phyloP scores from a whole-genome alignment of 2,329 filamentous ascomycete species.

The Emmonsiellopsis sp. region DNA sequence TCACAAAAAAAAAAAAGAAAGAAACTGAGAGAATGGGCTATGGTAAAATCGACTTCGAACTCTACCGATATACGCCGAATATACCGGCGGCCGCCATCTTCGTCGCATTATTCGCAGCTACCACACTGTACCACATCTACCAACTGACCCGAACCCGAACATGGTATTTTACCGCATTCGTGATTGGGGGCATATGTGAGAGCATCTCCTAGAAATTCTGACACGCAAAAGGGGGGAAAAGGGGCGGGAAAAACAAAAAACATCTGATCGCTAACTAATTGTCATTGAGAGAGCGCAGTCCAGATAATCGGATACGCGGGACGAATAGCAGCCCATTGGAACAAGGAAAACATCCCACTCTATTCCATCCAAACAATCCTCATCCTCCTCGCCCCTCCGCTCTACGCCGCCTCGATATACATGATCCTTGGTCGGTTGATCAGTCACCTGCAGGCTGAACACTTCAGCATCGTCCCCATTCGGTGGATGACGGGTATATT shows the following conservation, averaged over 20 bases:
- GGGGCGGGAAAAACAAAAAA: no score
- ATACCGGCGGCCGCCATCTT: constrained; percentile 36
- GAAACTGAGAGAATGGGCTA: no score
- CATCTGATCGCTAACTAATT: background rate
- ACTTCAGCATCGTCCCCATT: constrained; percentile 14
- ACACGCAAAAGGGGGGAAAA: no score
- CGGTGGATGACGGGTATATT: constrained; percentile 23
- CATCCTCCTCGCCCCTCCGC: constrained; percentile 22
- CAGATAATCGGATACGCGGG: constrained; percentile 11
- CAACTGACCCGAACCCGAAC: constrained; percentile 32
- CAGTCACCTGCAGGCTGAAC: constrained; percentile 13
- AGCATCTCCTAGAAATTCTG: background rate
- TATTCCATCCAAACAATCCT: constrained; percentile 23
- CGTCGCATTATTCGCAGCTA: constrained; percentile 31
- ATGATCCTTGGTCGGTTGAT: constrained; percentile 23
- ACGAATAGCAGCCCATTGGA: background rate
- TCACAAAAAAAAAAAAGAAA: no score
- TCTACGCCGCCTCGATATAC: constrained; percentile 24
- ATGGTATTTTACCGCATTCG: constrained; percentile 45
- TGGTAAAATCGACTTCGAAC: background rate
- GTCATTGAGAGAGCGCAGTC: background rate
- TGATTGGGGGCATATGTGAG: constrained; percentile 45
- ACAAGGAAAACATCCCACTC: constrained; percentile 9
- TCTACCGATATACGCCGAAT: constrained; percentile 43
- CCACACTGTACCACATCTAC: constrained; percentile 29